Conservation (phyloP, 2,329 filamentous ascomycete species). For the Onygena corvina region DNA sequence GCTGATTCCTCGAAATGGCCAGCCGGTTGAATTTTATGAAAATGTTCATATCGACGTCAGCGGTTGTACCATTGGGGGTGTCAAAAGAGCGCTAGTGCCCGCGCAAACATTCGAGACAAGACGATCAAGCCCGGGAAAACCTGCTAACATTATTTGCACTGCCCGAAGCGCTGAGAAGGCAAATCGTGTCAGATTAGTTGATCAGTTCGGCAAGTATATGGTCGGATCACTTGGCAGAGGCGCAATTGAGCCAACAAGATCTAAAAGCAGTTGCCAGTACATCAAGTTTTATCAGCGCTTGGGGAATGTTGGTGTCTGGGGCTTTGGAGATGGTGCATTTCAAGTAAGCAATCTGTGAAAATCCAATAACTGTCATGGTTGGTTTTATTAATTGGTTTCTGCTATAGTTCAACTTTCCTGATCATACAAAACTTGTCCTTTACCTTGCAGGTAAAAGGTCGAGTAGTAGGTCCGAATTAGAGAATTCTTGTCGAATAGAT, state of each 20-base stretch:
- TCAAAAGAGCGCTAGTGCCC: constrained; percentile 31
- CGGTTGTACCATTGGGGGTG: constrained; percentile 24
- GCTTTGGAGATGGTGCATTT: constrained; percentile 39
- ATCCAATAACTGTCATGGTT: not conserved
- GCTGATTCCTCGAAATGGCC: constrained; percentile 33
- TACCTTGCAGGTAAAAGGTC: constrained; percentile 29
- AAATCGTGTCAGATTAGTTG: constrained; percentile 37
- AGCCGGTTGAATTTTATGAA: constrained; percentile 39
- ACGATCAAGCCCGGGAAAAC: constrained; percentile 20
- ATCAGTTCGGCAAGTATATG: constrained; percentile 43
- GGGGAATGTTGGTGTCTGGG: constrained; percentile 43
- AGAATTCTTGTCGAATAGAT: constrained; percentile 30
- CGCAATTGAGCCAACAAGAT: constrained; percentile 27
- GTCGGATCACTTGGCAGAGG: constrained; percentile 36
- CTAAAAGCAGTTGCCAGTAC: constrained; percentile 23
- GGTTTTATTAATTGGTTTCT: not conserved
- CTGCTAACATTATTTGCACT: constrained; percentile 24
- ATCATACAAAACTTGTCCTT: constrained; percentile 41
- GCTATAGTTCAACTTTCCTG: constrained; percentile 40
- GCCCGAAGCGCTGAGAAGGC: constrained; percentile 36
- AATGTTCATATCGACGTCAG: constrained; percentile 27
- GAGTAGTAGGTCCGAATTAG: constrained; percentile 4
- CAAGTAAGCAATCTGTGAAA: constrained; percentile 24
- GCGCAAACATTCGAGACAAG: constrained; percentile 32
- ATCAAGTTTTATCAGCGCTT: constrained; percentile 42